These are phyloP conservation scores for Xylaria arbuscula DNA, from an alignment of 2,329 filamentous ascomycete genomes.

Conservation along the genomic window DNA sequence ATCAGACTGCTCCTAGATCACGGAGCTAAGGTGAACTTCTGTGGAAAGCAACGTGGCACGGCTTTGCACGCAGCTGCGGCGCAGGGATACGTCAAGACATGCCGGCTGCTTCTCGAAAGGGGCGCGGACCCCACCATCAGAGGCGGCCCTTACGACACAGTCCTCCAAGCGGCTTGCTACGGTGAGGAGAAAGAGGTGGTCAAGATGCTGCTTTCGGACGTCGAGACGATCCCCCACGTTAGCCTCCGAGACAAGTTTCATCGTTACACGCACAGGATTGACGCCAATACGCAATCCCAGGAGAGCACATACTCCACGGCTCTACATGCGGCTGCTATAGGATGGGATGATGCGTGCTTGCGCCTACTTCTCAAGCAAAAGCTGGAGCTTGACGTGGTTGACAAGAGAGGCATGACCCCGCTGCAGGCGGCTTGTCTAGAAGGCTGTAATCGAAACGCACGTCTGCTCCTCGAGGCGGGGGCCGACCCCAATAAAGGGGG, in stretches of 20 bases:
- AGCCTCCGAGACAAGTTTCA: background rate
- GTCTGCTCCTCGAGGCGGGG: constrained; percentile 4
- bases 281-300: background rate
- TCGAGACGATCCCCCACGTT: background rate
- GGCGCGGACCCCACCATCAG: constrained; percentile 13
- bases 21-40: constrained; percentile 10
- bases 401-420: background rate
- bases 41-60: constrained; percentile 10
- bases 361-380: constrained; percentile 3
- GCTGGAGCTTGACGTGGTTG: background rate
- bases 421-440: constrained; percentile 6
- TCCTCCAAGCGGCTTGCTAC: background rate
- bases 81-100: constrained; percentile 8
- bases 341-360: background rate
- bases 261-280: background rate
- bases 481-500: background rate
- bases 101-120: background rate
- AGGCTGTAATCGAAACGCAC: constrained; percentile 3
- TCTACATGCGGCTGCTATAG: constrained; percentile 5
- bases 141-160: constrained; percentile 5
- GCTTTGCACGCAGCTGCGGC: constrained; percentile 13
- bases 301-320: constrained; percentile 1
- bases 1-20: background rate
- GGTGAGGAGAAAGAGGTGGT: constrained; percentile 1
- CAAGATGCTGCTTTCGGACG: background rate